Percentiles rank a stretch among this genome's conserved stretches.
phyloP scores from a whole-genome alignment of 2,329 filamentous ascomycete species.

The Penicillium sp. region DNA sequence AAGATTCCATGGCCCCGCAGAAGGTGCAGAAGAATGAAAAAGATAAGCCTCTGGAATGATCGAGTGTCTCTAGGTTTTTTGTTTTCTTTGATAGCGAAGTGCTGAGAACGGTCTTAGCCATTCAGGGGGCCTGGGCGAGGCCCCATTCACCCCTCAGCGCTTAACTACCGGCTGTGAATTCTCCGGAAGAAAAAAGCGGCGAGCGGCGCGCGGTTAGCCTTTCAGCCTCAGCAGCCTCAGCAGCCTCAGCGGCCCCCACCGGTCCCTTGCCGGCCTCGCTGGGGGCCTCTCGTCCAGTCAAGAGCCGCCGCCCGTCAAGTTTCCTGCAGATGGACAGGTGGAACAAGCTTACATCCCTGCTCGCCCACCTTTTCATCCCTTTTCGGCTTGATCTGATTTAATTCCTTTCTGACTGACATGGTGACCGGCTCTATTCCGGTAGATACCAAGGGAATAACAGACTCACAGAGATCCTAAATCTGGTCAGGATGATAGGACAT shows the following conservation, averaged over 20 bases:
- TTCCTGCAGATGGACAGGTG: not conserved
- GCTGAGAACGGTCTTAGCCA: not conserved
- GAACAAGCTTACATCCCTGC: not conserved
- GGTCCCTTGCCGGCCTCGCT: constrained; percentile 6
- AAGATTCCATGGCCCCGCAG: not conserved
- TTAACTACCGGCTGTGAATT: constrained; percentile 32
- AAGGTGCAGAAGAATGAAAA: not conserved
- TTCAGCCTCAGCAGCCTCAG: constrained; percentile 27
- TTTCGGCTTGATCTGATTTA: not conserved
- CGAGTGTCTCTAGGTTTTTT: not conserved
- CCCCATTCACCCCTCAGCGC: constrained; percentile 20
- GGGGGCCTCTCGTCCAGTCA: constrained; percentile 23
- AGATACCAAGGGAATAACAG: not conserved
- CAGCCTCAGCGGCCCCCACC: not conserved
- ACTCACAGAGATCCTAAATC: not conserved
- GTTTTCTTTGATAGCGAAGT: not conserved
- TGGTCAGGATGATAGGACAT: not conserved
- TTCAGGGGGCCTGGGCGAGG: not conserved
- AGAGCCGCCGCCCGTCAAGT: constrained; percentile 20
- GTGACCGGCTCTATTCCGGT: not conserved
- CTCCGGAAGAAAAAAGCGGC: constrained; percentile 25
- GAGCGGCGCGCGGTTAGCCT: constrained; percentile 23
- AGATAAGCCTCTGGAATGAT: not conserved
- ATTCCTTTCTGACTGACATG: not conserved
- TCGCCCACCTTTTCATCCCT: not conserved